These are phyloP conservation scores for Hordeum marinum DNA, from an alignment of 176 grass and related monocot species.

Conservation along the genomic window DNA sequence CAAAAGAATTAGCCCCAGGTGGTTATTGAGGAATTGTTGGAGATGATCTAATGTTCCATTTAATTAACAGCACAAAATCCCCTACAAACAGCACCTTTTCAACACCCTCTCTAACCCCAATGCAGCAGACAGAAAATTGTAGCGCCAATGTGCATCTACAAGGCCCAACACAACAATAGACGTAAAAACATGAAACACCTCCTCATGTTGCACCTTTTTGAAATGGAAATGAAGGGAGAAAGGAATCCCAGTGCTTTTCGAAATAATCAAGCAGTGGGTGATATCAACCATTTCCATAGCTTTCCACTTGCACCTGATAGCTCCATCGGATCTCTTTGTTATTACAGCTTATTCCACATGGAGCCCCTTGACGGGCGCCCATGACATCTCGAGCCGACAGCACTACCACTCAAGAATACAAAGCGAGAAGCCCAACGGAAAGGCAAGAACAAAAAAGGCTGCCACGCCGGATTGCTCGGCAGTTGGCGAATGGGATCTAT, in stretches of 20 bases:
- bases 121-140: background rate
- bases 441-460: slow-evolving; percentile 54
- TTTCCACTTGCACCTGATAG: slow-evolving; percentile 58
- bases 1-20: no score
- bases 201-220: slow-evolving; percentile 13
- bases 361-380: slow-evolving; percentile 24
- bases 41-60: no score
- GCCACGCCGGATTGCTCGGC: slow-evolving; percentile 41
- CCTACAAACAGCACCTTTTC: no score
- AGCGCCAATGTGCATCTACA: background rate
- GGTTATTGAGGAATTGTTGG: no score
- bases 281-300: slow-evolving; percentile 48
- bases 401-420: slow-evolving; percentile 48
- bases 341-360: slow-evolving; percentile 49
- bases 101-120: no score
- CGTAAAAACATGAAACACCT: background rate
- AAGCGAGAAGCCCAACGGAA: slow-evolving; percentile 35
- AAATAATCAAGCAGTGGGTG: slow-evolving; percentile 37
- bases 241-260: slow-evolving; percentile 12
- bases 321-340: slow-evolving; percentile 47
- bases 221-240: background rate
- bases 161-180: background rate
- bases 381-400: slow-evolving; percentile 46
- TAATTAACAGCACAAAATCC: no score
- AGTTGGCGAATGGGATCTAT: slow-evolving; percentile 36